Evolutionary conservation across 176 grass and related monocot species (phyloP).

Genomic region (Triticum monococcum): DNA sequence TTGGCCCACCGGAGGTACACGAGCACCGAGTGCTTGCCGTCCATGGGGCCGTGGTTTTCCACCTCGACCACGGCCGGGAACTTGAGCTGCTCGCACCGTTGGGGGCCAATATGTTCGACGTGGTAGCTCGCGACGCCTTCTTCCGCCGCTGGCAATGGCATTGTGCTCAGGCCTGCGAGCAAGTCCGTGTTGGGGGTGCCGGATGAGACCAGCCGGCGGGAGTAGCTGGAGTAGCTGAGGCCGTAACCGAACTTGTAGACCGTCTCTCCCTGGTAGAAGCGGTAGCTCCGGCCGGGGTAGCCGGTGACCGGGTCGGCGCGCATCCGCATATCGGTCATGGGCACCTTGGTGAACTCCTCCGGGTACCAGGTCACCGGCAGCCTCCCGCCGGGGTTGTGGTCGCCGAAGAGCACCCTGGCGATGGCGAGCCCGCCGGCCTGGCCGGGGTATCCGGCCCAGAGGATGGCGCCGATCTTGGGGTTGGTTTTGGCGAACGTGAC

Average conservation of each 20-base stretch:
- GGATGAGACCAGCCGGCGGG: neutral
- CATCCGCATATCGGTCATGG: conserved; percentile 87
- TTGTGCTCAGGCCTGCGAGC: conserved; percentile 11
- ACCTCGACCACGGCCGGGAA: conserved; percentile 44
- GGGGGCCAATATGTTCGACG: conserved; percentile 7
- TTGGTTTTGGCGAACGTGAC: conserved; percentile 55
- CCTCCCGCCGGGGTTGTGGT: conserved; percentile 62
- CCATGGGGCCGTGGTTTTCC: conserved; percentile 64
- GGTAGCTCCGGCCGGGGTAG: conserved; percentile 76
- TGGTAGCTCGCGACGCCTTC: conserved; percentile 8
- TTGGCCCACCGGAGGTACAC: conserved; percentile 53
- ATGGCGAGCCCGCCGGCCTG: conserved; percentile 65
- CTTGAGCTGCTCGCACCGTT: conserved; percentile 41
- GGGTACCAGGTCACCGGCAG: conserved; percentile 83
- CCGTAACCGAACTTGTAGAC: conserved; percentile 68
- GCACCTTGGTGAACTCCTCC: conserved; percentile 53
- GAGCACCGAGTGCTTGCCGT: conserved; percentile 60
- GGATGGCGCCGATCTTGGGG: conserved; percentile 52
- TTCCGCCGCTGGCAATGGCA: neutral
- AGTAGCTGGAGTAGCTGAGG: conserved; percentile 65
- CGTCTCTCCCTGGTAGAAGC: conserved; percentile 60
- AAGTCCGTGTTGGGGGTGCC: neutral
- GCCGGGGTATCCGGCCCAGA: conserved; percentile 71
- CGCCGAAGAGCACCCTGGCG: conserved; percentile 61
- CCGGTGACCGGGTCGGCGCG: conserved; percentile 43